Base-by-base conservation (phyloP, 2,329 filamentous ascomycete genomes). In the Gyromitra esculenta region DNA sequence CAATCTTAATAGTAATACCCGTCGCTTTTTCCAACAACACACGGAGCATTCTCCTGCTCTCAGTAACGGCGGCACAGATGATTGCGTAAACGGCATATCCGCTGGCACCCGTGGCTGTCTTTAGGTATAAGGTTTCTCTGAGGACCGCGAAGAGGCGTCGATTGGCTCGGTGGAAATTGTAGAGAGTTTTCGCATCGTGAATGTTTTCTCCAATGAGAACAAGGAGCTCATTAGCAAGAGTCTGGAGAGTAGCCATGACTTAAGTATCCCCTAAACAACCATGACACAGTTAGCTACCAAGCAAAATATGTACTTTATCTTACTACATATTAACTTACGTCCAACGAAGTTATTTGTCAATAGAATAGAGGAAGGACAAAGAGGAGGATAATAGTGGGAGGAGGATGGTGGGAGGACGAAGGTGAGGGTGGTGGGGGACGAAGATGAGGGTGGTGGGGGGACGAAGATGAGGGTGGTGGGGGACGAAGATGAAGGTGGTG, bases 141-240 rank as follows among this genome's bases (percentile, higher is more conserved):
- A 72, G 68, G 39, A 72, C 45, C 5, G 4, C 41, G 15, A 48
- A 15, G 37, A 72, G 48, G 25, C 57, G 59, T 31, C 59, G 59
- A 43, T 72, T 72, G 18, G 39, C 39, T 15, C 60, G 21, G 21
- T 64, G 50, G 50, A 72, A 72, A 6, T 41, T 21, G 25, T 56
- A 43, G 15, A 72, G 59, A 15, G 56, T 15, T 31, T 31, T 63
- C 11, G 37, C 48, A 21, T 72, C 59, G n/a, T 43, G 37, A 15
- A 72, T 41, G 5, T 65, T 21, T 50, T 72, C 11, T 21, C 59
- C 68, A 41, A 72, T 48, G 21, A 63, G 50, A 1, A 72, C 18
- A 2, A 64, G 48, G 25, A 72, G 59, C 48, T 72, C 68, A 37
- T 72, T 65, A 9, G 48, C 41, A 18, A 72, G 59, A 9, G 21